phyloP scores from a whole-genome alignment of 2,329 filamentous ascomycete species.

The Plenodomus lindquistii region DNA sequence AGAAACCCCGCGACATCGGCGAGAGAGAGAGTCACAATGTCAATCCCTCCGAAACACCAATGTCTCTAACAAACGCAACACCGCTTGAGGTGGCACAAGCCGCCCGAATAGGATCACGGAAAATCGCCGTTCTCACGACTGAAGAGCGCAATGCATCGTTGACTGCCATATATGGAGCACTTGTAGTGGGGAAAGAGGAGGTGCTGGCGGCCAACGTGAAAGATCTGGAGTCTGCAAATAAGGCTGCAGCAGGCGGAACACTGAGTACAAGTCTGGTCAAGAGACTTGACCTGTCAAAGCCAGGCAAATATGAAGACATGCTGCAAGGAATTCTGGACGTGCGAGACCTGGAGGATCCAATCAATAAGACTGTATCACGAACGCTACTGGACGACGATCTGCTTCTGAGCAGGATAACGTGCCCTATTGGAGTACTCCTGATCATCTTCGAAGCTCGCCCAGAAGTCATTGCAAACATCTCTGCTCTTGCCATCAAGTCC shows the following conservation, averaged over 20 bases:
- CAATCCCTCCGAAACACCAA: slow-evolving; percentile 8
- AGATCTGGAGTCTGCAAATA: slow-evolving; percentile 75
- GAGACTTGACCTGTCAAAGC: slow-evolving; percentile 80
- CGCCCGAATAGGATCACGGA: slow-evolving; percentile 80
- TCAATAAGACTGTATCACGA: slow-evolving; percentile 81
- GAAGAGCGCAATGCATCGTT: slow-evolving; percentile 82
- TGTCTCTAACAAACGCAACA: slow-evolving; percentile 89
- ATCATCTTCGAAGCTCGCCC: slow-evolving; percentile 98
- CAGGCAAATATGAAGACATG: slow-evolving; percentile 98
- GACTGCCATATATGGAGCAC: slow-evolving; percentile 77
- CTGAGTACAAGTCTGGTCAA: slow-evolving; percentile 84
- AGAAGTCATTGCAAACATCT: slow-evolving; percentile 98
- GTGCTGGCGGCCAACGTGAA: slow-evolving; percentile 86
- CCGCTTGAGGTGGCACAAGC: slow-evolving; percentile 75
- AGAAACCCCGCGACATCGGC: background rate
- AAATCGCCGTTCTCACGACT: slow-evolving; percentile 77
- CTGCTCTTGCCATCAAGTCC: slow-evolving; percentile 92
- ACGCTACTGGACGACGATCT: slow-evolving; percentile 87
- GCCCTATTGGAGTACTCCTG: slow-evolving; percentile 94
- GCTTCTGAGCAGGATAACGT: slow-evolving; percentile 83
- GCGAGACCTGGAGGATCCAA: slow-evolving; percentile 78
- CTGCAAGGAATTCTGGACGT: slow-evolving; percentile 92
- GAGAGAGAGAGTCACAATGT: background rate
- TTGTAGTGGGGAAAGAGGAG: slow-evolving; percentile 68
- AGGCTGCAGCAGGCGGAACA: slow-evolving; percentile 73